phyloP scores from a whole-genome alignment of 208 protist species.

The Acanthamoeba royreba region DNA sequence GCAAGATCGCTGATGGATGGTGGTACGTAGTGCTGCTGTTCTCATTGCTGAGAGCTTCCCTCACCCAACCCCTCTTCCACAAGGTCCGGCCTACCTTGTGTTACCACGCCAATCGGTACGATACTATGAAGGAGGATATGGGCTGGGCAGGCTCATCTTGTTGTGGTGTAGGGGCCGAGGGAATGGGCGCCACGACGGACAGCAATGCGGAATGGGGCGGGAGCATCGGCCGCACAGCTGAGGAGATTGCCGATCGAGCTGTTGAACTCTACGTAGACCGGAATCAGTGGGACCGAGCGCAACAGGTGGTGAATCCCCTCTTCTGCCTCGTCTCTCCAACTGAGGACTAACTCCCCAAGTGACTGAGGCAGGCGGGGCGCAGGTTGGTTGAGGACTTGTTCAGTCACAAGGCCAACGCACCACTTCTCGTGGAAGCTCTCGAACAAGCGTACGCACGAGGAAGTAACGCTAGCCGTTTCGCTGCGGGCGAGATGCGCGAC shows the following conservation, averaged over 20 bases:
- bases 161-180: not conserved
- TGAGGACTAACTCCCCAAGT: too few species aligned
- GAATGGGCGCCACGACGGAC: not conserved
- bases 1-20: not conserved
- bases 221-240: not conserved
- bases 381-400: not conserved
- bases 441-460: not conserved
- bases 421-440: not conserved
- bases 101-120: not conserved
- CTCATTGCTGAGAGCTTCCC: too few species aligned
- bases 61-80: not conserved
- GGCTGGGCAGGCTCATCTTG: not conserved
- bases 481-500: not conserved
- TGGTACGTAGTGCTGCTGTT: not conserved
- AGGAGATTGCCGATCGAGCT: not conserved
- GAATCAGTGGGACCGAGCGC: not conserved
- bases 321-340: not conserved
- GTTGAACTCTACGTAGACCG: not conserved
- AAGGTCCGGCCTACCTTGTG: not conserved
- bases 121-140: not conserved
- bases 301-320: not conserved
- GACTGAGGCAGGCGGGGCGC: not conserved
- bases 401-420: not conserved
- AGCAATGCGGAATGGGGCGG: not conserved
- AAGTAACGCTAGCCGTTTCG: not conserved